Evolutionary conservation across 2,329 filamentous ascomycete genomes (phyloP).

Genomic region (Dendrostoma leiphaemia): DNA sequence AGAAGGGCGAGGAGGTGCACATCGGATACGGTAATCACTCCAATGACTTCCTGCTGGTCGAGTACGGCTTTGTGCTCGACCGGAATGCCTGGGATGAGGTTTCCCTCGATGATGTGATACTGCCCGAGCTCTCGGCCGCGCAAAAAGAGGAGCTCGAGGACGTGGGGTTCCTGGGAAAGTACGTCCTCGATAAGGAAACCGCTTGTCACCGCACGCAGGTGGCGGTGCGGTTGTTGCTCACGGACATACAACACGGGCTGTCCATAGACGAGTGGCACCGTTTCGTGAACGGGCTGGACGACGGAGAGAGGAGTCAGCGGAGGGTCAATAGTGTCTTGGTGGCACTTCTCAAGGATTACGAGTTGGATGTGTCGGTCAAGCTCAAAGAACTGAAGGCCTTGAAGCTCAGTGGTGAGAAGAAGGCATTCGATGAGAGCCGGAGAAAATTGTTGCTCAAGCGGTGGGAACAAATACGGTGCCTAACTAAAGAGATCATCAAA

Average conservation of each 20-base stretch:
- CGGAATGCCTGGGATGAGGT: slow-evolving; percentile 52
- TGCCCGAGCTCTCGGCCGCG: slow-evolving; percentile 33
- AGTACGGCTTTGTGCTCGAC: slow-evolving; percentile 56
- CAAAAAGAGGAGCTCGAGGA: slow-evolving; percentile 42
- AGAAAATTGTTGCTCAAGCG: slow-evolving; percentile 34
- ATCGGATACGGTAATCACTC: slow-evolving; percentile 69
- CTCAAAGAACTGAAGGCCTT: slow-evolving; percentile 28
- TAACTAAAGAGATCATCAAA: slow-evolving; percentile 36
- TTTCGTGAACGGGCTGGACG: slow-evolving; percentile 45
- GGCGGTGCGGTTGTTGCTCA: slow-evolving; percentile 40
- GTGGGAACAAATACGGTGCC: slow-evolving; percentile 41
- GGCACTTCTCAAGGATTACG: slow-evolving; percentile 36
- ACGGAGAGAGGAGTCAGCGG: slow-evolving; percentile 40
- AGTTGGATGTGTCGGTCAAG: slow-evolving; percentile 29
- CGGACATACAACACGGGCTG: slow-evolving; percentile 20
- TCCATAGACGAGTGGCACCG: slow-evolving; percentile 39
- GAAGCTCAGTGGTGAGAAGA: background rate
- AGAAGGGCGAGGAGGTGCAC: slow-evolving; percentile 61
- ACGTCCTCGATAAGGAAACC: slow-evolving; percentile 47
- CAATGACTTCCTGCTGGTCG: slow-evolving; percentile 70
- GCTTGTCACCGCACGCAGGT: slow-evolving; percentile 57
- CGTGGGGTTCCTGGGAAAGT: slow-evolving; percentile 48
- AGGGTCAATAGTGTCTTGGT: slow-evolving; percentile 38
- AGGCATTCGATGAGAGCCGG: slow-evolving; percentile 29
- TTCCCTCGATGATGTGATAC: slow-evolving; percentile 44